Percentiles rank a stretch among this genome's conserved stretches.
Conservation (phyloP, 2,329 filamentous ascomycete genomes). For the Penicillium sp. region DNA sequence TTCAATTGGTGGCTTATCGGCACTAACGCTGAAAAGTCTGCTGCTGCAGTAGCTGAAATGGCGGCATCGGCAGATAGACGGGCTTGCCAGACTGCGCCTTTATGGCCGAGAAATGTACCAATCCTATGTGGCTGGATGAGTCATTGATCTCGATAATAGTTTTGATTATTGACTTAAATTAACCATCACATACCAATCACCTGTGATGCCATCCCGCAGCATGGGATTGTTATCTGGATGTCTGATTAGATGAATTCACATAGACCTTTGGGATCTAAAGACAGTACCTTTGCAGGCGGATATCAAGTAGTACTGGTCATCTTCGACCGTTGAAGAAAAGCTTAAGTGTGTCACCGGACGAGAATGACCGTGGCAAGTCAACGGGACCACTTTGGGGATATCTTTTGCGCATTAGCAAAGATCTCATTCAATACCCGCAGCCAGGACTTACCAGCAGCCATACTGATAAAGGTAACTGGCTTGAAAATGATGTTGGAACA, state of each 20-base stretch:
- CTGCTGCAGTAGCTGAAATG: conserved; percentile 85
- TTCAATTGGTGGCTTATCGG: neutral
- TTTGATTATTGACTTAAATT: neutral
- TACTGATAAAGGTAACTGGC: no score
- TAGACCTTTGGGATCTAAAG: neutral
- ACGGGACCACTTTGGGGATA: conserved; percentile 63
- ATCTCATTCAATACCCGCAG: neutral
- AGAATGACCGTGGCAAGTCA: conserved; percentile 93
- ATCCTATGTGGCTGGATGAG: conserved; percentile 55
- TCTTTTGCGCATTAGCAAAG: conserved; percentile 23
- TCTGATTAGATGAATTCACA: conserved; percentile 3
- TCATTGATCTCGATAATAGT: neutral
- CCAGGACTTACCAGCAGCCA: conserved; percentile 15
- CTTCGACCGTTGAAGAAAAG: conserved; percentile 77
- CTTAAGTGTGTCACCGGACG: conserved; percentile 84
- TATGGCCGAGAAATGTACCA: conserved; percentile 95
- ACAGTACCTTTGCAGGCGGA: conserved; percentile 77
- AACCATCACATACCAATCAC: conserved; percentile 64
- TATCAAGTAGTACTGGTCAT: conserved; percentile 83
- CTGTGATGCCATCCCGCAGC: conserved; percentile 92
- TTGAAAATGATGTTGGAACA: neutral
- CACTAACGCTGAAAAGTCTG: conserved; percentile 80
- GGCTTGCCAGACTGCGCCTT: conserved; percentile 96
- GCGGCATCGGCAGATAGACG: conserved; percentile 81
- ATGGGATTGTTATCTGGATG: conserved; percentile 86